phyloP scores from a whole-genome alignment of 2,329 filamentous ascomycete species.

The Calonectria fujianensis region DNA sequence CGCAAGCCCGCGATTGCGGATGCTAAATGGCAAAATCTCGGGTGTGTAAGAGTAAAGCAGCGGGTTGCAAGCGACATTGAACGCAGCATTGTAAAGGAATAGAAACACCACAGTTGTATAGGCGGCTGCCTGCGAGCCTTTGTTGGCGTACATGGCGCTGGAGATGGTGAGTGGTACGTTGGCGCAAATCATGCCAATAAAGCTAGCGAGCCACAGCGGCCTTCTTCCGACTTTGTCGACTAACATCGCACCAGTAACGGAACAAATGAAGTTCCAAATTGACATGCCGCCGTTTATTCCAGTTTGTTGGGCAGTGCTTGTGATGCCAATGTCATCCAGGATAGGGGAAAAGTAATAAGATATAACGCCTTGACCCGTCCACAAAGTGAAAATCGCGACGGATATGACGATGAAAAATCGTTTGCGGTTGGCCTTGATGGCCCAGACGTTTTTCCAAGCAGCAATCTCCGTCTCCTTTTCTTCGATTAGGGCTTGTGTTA shows the following conservation, averaged over 20 bases:
- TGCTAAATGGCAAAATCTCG: slow-evolving; percentile 21
- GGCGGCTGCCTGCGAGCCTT: background rate
- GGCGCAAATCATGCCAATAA: slow-evolving; percentile 35
- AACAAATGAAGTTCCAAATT: slow-evolving; percentile 44
- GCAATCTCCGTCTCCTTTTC: background rate
- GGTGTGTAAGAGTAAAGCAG: slow-evolving; percentile 23
- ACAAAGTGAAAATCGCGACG: background rate
- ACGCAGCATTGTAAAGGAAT: slow-evolving; percentile 21
- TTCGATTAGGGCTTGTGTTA: background rate
- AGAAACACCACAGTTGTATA: slow-evolving; percentile 23
- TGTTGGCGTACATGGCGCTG: slow-evolving; percentile 21
- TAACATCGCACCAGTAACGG: slow-evolving; percentile 41
- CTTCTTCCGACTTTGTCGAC: slow-evolving; percentile 43
- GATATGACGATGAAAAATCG: slow-evolving; percentile 25
- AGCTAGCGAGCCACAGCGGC: slow-evolving; percentile 42
- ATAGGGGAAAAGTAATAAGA: slow-evolving; percentile 26
- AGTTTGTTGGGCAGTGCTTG: slow-evolving; percentile 22
- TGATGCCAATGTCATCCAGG: slow-evolving; percentile 32
- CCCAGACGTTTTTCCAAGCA: background rate
- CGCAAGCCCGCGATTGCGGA: slow-evolving; percentile 11
- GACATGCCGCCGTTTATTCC: slow-evolving; percentile 49
- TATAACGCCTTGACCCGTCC: slow-evolving; percentile 41
- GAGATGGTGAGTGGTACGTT: slow-evolving; percentile 20
- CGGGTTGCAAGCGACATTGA: slow-evolving; percentile 18
- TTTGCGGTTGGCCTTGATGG: slow-evolving; percentile 10